phyloP scores from a whole-genome alignment of 2,329 filamentous ascomycete genomes.

The Metarhizium rileyi region DNA sequence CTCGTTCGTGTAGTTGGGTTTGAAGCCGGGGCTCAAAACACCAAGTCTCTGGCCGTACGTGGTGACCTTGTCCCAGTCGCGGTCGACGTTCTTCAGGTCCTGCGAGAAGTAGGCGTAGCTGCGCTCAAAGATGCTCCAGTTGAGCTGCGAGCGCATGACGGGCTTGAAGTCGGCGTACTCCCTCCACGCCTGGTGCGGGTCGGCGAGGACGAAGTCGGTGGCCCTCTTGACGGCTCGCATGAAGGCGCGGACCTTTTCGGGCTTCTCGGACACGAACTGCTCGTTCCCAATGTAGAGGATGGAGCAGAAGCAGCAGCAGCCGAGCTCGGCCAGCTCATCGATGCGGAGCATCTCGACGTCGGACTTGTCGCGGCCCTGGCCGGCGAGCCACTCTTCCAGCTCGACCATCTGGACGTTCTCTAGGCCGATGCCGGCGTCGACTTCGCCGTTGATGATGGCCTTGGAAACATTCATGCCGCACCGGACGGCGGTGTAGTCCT shows the following conservation, averaged over 20 bases:
- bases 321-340: conserved; percentile 68
- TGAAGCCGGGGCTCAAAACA: conserved; percentile 53
- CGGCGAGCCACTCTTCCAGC: conserved; percentile 63
- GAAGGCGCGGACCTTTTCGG: conserved; percentile 57
- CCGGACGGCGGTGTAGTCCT: conserved; percentile 66
- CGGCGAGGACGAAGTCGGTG: conserved; percentile 59
- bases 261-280: conserved; percentile 54
- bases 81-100: conserved; percentile 63
- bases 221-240: conserved; percentile 64
- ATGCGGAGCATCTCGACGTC: conserved; percentile 77
- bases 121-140: conserved; percentile 72
- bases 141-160: conserved; percentile 55
- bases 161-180: conserved; percentile 67
- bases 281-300: conserved; percentile 77
- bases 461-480: conserved; percentile 77
- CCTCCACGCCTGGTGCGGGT: conserved; percentile 53
- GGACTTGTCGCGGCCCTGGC: conserved; percentile 49
- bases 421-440: conserved; percentile 66
- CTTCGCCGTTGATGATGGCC: conserved; percentile 62
- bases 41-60: conserved; percentile 65
- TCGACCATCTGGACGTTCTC: conserved; percentile 82
- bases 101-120: conserved; percentile 68
- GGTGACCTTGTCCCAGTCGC: conserved; percentile 73
- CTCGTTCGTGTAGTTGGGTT: conserved; percentile 66
- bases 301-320: conserved; percentile 77